Evolutionary conservation across 208 protist genomes (phyloP).

Genomic region (Trypanosoma cruzi): DNA sequence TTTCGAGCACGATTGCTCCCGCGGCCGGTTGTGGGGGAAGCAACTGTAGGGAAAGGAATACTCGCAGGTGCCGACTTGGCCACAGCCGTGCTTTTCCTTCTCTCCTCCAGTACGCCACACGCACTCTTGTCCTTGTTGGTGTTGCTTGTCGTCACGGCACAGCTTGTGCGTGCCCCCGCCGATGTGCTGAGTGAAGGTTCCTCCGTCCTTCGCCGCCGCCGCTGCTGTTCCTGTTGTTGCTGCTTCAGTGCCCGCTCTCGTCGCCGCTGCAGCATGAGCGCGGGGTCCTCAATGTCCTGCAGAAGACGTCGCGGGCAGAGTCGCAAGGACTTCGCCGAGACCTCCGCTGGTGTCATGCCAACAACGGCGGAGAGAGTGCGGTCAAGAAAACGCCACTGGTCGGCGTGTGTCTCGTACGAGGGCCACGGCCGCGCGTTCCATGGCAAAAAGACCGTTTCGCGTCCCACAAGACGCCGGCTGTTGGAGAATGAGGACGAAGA

Average conservation of each 20-base stretch:
- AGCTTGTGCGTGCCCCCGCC: neutral
- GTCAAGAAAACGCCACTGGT: conserved; percentile 67
- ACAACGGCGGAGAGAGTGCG: conserved; percentile 42
- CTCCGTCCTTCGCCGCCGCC: neutral
- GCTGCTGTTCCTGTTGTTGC: conserved; percentile 13
- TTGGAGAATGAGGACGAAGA: conserved; percentile 9
- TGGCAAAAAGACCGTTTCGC: conserved; percentile 40
- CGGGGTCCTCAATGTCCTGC: conserved; percentile 55
- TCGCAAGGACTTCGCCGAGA: conserved; percentile 39
- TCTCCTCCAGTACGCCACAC: neutral
- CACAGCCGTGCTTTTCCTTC: too few species aligned
- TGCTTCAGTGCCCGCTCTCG: conserved; percentile 18
- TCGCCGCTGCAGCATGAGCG: conserved; percentile 26
- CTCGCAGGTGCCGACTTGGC: neutral
- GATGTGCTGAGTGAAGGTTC: neutral
- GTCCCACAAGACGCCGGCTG: neutral
- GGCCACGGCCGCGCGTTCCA: conserved; percentile 67
- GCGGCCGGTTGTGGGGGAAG: neutral
- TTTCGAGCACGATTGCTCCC: neutral
- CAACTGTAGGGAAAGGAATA: too few species aligned
- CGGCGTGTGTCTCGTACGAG: conserved; percentile 44
- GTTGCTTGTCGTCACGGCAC: neutral
- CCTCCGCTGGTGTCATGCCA: conserved; percentile 35
- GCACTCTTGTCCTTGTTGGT: conserved; percentile 1
- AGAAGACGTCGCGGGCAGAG: conserved; percentile 52